These are phyloP conservation scores for Fagopyrum tataricum DNA, from an alignment of 148 eudicot species.

Conservation along the genomic window DNA sequence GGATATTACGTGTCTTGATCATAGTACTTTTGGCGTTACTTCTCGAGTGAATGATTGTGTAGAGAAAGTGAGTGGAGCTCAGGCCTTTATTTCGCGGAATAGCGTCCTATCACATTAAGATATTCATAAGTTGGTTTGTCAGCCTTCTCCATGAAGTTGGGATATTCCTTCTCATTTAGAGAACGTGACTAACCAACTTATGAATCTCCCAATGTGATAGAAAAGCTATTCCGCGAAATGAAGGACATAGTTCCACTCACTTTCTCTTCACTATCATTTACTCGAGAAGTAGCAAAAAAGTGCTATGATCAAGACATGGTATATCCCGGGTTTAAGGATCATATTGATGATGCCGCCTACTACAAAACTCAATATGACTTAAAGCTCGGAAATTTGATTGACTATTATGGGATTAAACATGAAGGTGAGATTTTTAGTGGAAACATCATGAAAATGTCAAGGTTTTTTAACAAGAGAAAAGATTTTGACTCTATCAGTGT, in stretches of 20 bases:
- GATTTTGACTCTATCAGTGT: too few relatives aligned
- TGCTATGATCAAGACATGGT: slow-evolving; percentile 38
- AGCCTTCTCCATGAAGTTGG: too few relatives aligned
- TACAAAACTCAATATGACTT: slow-evolving; percentile 35
- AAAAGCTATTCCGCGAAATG: slow-evolving; percentile 37
- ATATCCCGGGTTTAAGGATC: slow-evolving; percentile 32
- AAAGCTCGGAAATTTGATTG: slow-evolving; percentile 39
- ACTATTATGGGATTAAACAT: slow-evolving; percentile 37
- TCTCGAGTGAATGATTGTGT: slow-evolving; percentile 22
- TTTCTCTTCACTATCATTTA: slow-evolving; percentile 16
- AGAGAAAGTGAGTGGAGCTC: slow-evolving; percentile 25
- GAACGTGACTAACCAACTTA: slow-evolving; percentile 41
- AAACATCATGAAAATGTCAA: slow-evolving; percentile 38
- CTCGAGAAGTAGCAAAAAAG: slow-evolving; percentile 22
- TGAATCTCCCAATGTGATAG: slow-evolving; percentile 30
- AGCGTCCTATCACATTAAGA: slow-evolving; percentile 30
- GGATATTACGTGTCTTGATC: slow-evolving; percentile 36
- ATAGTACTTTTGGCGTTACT: slow-evolving; percentile 21
- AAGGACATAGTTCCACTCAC: slow-evolving; percentile 30
- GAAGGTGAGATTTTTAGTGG: slow-evolving; percentile 43
- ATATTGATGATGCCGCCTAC: slow-evolving; percentile 28
- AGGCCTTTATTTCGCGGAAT: slow-evolving; percentile 31
- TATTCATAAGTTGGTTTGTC: slow-evolving; percentile 39
- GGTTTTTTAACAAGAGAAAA: slow-evolving; percentile 31
- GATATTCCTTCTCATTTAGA: slow-evolving; percentile 56